Evolutionary conservation across 1,139 yeast genomes (phyloP).

Genomic region (Kluyveromyces marxianus): DNA sequence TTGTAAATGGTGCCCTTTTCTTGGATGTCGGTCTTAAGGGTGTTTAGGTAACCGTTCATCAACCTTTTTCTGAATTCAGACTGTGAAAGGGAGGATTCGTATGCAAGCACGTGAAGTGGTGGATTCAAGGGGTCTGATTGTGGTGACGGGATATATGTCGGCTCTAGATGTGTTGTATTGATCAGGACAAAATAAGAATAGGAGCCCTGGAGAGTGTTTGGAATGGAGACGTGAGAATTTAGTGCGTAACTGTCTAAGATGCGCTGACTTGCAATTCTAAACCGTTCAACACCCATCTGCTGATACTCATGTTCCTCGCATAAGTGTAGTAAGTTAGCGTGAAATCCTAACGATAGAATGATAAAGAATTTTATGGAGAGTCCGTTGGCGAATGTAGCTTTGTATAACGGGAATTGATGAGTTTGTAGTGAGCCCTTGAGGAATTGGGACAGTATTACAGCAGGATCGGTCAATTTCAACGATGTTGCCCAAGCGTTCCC

Average conservation of each 20-base stretch:
- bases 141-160: constrained; percentile 68
- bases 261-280: constrained; percentile 56
- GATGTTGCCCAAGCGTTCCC: constrained; percentile 78
- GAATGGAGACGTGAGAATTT: constrained; percentile 8
- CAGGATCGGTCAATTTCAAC: constrained; percentile 40
- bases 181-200: constrained; percentile 66
- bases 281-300: constrained; percentile 56
- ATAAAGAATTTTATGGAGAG: constrained; percentile 45
- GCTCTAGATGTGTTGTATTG: constrained; percentile 57
- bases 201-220: constrained; percentile 30
- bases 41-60: constrained; percentile 44
- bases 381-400: constrained; percentile 46
- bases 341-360: constrained; percentile 80
- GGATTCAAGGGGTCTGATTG: constrained; percentile 45
- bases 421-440: constrained; percentile 38
- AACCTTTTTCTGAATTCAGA: constrained; percentile 47
- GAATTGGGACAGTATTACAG: constrained; percentile 39
- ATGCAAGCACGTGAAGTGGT: constrained; percentile 47
- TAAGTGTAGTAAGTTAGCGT: constrained; percentile 72
- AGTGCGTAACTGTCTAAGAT: constrained; percentile 36
- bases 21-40: constrained; percentile 46
- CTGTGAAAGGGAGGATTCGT: constrained; percentile 35
- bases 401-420: constrained; percentile 45
- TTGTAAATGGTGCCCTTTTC: constrained; percentile 41
- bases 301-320: constrained; percentile 66